Conservation (phyloP, 108 stramenopile species). For the Poteriospumella lacustris region DNA sequence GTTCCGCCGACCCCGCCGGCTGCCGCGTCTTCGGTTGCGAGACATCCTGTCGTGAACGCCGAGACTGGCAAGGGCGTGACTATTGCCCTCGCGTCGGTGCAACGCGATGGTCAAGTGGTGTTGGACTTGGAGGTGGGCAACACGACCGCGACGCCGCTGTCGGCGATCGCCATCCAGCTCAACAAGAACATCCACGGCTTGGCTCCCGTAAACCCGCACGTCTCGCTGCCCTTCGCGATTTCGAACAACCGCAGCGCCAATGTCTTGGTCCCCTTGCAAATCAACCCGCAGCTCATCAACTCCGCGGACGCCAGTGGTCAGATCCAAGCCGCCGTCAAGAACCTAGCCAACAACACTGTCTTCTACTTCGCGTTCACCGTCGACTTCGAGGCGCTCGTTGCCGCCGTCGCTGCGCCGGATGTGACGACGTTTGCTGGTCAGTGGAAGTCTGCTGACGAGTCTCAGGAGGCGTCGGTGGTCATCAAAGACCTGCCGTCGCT, state of each 20-base stretch:
- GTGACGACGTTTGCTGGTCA: slow-evolving; percentile 37
- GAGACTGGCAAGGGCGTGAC: slow-evolving; percentile 10
- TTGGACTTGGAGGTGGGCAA: slow-evolving; percentile 81
- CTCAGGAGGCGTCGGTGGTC: slow-evolving; percentile 70
- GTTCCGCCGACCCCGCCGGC: neutral
- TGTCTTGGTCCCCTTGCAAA: slow-evolving; percentile 60
- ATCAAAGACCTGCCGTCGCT: slow-evolving; percentile 23
- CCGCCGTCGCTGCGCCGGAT: slow-evolving; percentile 46
- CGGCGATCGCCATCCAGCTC: slow-evolving; percentile 82
- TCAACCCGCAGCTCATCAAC: slow-evolving; percentile 69
- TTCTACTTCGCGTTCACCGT: slow-evolving; percentile 55
- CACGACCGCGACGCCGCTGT: slow-evolving; percentile 60
- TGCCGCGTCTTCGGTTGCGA: neutral
- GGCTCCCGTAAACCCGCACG: slow-evolving; percentile 75
- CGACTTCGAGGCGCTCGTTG: slow-evolving; percentile 64
- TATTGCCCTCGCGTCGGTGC: neutral
- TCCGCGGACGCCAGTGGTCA: slow-evolving; percentile 63
- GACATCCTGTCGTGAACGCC: neutral
- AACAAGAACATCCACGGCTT: slow-evolving; percentile 97
- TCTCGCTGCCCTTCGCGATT: slow-evolving; percentile 70
- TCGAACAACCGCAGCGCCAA: slow-evolving; percentile 55
- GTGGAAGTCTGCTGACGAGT: slow-evolving; percentile 47
- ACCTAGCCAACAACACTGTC: slow-evolving; percentile 73
- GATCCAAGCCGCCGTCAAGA: slow-evolving; percentile 88
- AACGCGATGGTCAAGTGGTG: neutral